phyloP scores from a whole-genome alignment of 495 filamentous ascomycete species.

The Penicillium turbatum region DNA sequence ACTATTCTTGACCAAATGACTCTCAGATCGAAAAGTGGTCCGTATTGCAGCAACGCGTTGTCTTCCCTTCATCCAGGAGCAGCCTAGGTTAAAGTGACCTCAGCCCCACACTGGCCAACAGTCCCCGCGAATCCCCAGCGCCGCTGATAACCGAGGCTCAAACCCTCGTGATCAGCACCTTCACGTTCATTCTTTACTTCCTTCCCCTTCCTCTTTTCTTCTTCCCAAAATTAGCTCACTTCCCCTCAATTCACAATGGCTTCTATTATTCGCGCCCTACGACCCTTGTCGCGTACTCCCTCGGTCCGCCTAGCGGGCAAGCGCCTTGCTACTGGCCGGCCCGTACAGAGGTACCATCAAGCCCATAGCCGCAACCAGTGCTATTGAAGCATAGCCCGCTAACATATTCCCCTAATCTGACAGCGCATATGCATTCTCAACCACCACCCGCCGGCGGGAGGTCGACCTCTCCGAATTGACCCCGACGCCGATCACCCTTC shows the following conservation, averaged over 20 bases:
- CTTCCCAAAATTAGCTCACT: background rate
- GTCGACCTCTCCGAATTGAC: conserved; percentile 65
- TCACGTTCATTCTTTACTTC: conserved; percentile 7
- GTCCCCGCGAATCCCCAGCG: conserved; percentile 20
- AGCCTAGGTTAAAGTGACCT: background rate
- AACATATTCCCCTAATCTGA: background rate
- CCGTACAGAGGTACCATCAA: conserved; percentile 40
- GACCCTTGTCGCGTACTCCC: conserved; percentile 61
- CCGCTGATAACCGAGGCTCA: conserved; percentile 42
- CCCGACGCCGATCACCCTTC: conserved; percentile 88
- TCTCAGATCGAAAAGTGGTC: no score
- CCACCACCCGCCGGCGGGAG: conserved; percentile 55
- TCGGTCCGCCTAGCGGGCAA: conserved; percentile 44
- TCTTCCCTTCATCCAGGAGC: background rate
- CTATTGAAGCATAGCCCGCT: background rate
- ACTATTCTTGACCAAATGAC: no score
- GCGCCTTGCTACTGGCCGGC: conserved; percentile 35
- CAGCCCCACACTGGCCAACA: background rate
- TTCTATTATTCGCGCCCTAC: conserved; percentile 61
- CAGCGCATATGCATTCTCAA: conserved; percentile 66
- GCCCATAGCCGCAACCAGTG: background rate
- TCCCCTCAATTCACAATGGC: conserved; percentile 51
- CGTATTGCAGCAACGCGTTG: no score
- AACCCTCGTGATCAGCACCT: conserved; percentile 32
- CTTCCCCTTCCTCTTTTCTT: conserved; percentile 11